Evolutionary conservation across 305 asterid species (phyloP).

Genomic region (Coffea humblotiana): DNA sequence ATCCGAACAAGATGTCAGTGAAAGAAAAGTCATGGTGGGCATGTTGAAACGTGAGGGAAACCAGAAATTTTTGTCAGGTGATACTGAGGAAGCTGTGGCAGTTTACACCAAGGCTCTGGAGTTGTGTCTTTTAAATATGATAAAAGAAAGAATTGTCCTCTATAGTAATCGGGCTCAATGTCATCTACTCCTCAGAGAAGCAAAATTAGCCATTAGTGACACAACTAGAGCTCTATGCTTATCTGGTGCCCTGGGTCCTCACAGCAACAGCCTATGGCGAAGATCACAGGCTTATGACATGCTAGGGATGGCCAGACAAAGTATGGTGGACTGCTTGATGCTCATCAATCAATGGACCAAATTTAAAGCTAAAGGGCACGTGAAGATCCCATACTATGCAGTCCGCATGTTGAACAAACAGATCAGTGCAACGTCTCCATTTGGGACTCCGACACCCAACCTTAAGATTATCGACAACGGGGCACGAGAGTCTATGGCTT

Average conservation of each 20-base stretch:
- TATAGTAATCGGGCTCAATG: slow-evolving; percentile 44
- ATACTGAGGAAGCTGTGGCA: slow-evolving; percentile 20
- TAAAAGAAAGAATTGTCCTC: slow-evolving; percentile 35
- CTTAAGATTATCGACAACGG: not conserved
- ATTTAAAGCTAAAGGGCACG: slow-evolving; percentile 5
- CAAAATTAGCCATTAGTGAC: slow-evolving; percentile 33
- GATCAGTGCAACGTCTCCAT: slow-evolving; percentile 25
- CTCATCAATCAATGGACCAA: slow-evolving; percentile 28
- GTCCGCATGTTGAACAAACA: slow-evolving; percentile 38
- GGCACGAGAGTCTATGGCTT: not conserved
- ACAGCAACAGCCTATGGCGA: slow-evolving; percentile 40
- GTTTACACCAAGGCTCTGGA: slow-evolving; percentile 28
- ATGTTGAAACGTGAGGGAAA: slow-evolving; percentile 35
- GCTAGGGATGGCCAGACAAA: slow-evolving; percentile 33
- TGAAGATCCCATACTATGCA: slow-evolving; percentile 31
- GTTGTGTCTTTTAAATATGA: slow-evolving; percentile 34
- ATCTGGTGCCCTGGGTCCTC: slow-evolving; percentile 27
- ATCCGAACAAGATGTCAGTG: slow-evolving; percentile 25
- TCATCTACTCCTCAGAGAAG: slow-evolving; percentile 26
- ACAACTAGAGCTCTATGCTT: slow-evolving; percentile 39
- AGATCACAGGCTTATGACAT: slow-evolving; percentile 45
- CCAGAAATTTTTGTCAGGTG: slow-evolving; percentile 29
- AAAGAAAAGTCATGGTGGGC: slow-evolving; percentile 16
- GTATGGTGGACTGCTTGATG: slow-evolving; percentile 38
- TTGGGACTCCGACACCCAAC: not conserved